A percentile compares a stretch with the other conserved stretches of the same genome.
These are phyloP conservation scores for Pseudozyma pruni DNA, from an alignment of 1,284 basidiomycete species.

Conservation along the genomic window DNA sequence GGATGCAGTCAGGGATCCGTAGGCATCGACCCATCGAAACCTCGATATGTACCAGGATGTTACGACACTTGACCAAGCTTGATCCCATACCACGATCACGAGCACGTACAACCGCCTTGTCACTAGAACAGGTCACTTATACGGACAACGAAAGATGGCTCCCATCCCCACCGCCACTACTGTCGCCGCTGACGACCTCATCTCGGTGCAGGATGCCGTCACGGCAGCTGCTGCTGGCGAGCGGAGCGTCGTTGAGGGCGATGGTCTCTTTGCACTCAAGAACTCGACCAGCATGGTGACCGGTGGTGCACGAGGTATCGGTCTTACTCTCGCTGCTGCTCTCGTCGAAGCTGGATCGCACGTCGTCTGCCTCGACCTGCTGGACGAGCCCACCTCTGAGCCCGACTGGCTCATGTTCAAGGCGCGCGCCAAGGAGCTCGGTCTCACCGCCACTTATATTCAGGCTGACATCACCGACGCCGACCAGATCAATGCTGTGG, in stretches of 20 bases:
- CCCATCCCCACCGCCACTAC: slow-evolving; percentile 8
- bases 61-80: too few relatives aligned
- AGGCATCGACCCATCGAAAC: too few relatives aligned
- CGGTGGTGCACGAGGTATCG: slow-evolving; percentile 78
- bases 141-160: slow-evolving; percentile 2
- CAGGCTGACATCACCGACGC: slow-evolving; percentile 72
- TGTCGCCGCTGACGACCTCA: slow-evolving; percentile 4
- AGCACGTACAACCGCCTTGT: too few relatives aligned
- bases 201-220: slow-evolving; percentile 7
- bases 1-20: too few relatives aligned
- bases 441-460: slow-evolving; percentile 74
- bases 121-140: too few relatives aligned
- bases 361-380: slow-evolving; percentile 81
- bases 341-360: slow-evolving; percentile 80
- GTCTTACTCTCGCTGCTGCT: slow-evolving; percentile 81
- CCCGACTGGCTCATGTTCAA: slow-evolving; percentile 71
- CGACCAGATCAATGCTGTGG: slow-evolving; percentile 60
- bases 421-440: slow-evolving; percentile 69
- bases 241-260: slow-evolving; percentile 2
- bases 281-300: slow-evolving; percentile 34
- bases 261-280: slow-evolving; percentile 14
- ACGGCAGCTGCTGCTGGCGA: slow-evolving; percentile 9
- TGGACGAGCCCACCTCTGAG: slow-evolving; percentile 73
- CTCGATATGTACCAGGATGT: too few relatives aligned
- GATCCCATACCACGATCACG: too few relatives aligned